phyloP scores from a whole-genome alignment of 2,329 filamentous ascomycete genomes.

The Podosphaera leucotricha region DNA sequence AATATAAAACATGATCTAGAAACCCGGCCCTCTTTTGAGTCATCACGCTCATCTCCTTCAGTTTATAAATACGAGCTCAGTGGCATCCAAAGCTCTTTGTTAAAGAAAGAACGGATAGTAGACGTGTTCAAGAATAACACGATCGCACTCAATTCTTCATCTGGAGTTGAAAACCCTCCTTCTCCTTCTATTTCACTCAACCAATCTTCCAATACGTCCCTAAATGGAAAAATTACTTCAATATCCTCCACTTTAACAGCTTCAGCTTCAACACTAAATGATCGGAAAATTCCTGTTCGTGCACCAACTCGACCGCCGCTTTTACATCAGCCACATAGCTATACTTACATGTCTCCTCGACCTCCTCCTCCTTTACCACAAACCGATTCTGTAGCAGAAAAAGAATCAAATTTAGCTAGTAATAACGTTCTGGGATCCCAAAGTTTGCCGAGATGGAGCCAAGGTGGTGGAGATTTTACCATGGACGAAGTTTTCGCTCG shows the following conservation, averaged over 20 bases:
- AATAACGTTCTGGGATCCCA: constrained; percentile 26
- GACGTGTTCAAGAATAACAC: constrained; percentile 9
- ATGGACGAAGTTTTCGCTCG: constrained; percentile 92
- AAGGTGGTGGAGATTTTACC: constrained; percentile 59
- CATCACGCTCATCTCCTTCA: constrained; percentile 9
- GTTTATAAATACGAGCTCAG: constrained; percentile 39
- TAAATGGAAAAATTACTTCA: constrained; percentile 16
- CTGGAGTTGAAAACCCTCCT: constrained; percentile 13
- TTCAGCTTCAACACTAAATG: constrained; percentile 9
- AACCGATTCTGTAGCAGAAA: constrained; percentile 7
- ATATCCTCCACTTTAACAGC: too few relatives aligned
- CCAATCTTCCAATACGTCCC: constrained; percentile 11
- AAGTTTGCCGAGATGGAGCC: constrained; percentile 47
- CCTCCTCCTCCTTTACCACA: constrained; percentile 14
- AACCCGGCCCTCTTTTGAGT: constrained; percentile 19
- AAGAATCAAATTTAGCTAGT: constrained; percentile 24
- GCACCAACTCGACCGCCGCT: constrained; percentile 17
- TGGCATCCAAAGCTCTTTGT: constrained; percentile 19
- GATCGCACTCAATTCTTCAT: constrained; percentile 11
- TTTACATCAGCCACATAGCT: constrained; percentile 19
- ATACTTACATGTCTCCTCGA: constrained; percentile 16
- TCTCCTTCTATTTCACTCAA: constrained; percentile 15
- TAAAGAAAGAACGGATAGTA: constrained; percentile 36
- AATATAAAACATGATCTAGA: constrained; percentile 30
- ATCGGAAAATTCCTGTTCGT: constrained; percentile 10